These are phyloP conservation scores for Plasmodium gallinaceum DNA, from an alignment of 169 alveolate genomes.

Conservation along the genomic window DNA sequence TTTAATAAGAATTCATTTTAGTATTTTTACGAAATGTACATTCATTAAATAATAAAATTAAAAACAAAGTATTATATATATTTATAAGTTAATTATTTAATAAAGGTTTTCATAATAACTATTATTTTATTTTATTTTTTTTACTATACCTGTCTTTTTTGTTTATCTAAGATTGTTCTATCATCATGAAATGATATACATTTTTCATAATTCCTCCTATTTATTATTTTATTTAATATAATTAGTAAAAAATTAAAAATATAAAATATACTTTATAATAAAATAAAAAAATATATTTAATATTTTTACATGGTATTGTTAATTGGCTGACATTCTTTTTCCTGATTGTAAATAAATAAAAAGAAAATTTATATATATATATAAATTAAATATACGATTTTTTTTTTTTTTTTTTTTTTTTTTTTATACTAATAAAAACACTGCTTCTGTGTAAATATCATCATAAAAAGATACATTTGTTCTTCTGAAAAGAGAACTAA, in stretches of 20 bases:
- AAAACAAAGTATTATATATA: not conserved
- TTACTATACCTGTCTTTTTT: too few relatives aligned
- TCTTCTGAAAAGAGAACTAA: constrained; percentile 41
- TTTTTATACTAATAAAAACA: constrained; percentile 52
- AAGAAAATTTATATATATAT: not conserved
- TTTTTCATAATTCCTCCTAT: not conserved
- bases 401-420: not conserved
- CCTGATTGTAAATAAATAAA: constrained; percentile 30
- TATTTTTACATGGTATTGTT: constrained; percentile 24
- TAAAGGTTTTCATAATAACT: too few relatives aligned
- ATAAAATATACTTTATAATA: not conserved
- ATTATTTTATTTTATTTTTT: too few relatives aligned
- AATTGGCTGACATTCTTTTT: constrained; percentile 41
- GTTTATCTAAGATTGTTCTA: too few relatives aligned
- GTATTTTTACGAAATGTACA: not conserved
- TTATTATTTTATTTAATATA: too few relatives aligned
- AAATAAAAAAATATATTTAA: not conserved
- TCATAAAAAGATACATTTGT: constrained; percentile 41
- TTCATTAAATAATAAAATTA: not conserved
- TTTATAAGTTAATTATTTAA: not conserved
- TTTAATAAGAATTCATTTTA: not conserved
- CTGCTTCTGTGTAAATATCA: constrained; percentile 56
- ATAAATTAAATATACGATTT: not conserved
- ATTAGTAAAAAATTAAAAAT: not conserved
- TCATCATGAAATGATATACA: not conserved